Base-by-base conservation (phyloP, 192 early-diverging fungal genomes). In the Coemansia sp. region DNA sequence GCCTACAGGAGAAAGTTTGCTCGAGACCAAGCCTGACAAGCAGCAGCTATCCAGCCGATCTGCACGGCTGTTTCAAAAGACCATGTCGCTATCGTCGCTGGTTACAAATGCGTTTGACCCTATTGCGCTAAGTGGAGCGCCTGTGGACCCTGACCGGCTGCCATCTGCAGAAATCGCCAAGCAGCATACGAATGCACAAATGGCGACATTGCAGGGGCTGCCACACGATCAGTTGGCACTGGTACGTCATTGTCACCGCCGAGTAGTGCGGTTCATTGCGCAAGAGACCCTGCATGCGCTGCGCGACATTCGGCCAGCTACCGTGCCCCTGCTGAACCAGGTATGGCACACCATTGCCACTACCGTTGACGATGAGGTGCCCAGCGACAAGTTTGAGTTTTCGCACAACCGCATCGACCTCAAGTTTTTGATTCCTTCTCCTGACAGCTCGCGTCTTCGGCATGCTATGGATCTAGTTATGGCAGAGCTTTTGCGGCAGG, bases 341-440 rank as follows among this genome's bases (percentile, higher is more conserved):
- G 76, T 79, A 26, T 79, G 76, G 76, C 69, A 79, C 28, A 79
- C 70, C 0, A 73, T 73, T 39, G 70, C 70, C 9, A 70, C 69
- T 11, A 72, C 76, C 1, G 70, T 69, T 14, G 76, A 79, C 51
- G 61, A 79, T 13, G 76, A 79, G 4, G 67, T 68, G n/a, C 46
- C 59, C 21, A 26, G 55, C 14, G 67, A 79, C 46, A 41, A 41
- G 45, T 68, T 65, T 19, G 76, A 72, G 66, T 79, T 79, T 57
- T 67, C 69, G 56, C 70, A 79, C 44, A 68, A 65, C 70, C 61
- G 57, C 48, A 21, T 73, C 1, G 55, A 59, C 6, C 54, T 79
- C 16, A 40, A 47, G 57, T 79, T 79, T 58, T 50, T 68, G 8
- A 64, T 60, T 12, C 36, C 64, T 6, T 63, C 53, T 19, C 51